These are phyloP conservation scores for Trypanosoma vivax DNA, from an alignment of 208 protist genomes.

Conservation along the genomic window DNA sequence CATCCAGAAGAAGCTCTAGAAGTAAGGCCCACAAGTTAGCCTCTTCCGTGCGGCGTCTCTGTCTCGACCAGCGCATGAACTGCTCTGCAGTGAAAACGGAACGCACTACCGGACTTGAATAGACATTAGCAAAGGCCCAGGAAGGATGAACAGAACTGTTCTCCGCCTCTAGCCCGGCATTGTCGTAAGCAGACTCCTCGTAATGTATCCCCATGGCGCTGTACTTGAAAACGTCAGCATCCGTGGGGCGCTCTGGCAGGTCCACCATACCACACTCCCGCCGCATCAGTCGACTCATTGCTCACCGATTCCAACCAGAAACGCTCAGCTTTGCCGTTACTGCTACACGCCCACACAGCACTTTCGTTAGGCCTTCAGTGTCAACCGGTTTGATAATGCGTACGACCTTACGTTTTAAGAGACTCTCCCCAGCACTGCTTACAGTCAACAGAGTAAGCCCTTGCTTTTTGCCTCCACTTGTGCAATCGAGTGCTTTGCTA, in stretches of 20 bases:
- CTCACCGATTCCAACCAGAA: no score
- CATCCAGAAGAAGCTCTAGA: conserved; percentile 45
- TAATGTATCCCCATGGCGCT: not conserved
- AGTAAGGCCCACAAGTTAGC: conserved; percentile 53
- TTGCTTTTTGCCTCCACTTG: no score
- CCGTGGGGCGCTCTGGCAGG: conserved; percentile 16
- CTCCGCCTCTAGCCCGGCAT: not conserved
- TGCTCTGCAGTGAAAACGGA: conserved; percentile 30
- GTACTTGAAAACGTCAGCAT: not conserved
- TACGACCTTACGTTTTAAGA: no score
- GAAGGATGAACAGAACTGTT: conserved; percentile 12
- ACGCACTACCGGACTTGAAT: conserved; percentile 24
- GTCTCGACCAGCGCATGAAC: conserved; percentile 34
- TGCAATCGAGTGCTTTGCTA: no score
- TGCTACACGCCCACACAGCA: no score
- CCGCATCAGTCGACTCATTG: conserved; percentile 19
- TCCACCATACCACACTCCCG: conserved; percentile 39
- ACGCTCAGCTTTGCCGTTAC: no score
- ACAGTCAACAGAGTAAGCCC: no score
- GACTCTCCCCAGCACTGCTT: no score
- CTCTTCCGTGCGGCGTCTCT: conserved; percentile 34
- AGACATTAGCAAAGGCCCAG: conserved; percentile 41
- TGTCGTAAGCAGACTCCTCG: not conserved
- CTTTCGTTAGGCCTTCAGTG: no score
- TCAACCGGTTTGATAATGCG: no score